Evolutionary conservation across 2,329 filamentous ascomycete species (phyloP).

Genomic region (Penicillium corylophilum): DNA sequence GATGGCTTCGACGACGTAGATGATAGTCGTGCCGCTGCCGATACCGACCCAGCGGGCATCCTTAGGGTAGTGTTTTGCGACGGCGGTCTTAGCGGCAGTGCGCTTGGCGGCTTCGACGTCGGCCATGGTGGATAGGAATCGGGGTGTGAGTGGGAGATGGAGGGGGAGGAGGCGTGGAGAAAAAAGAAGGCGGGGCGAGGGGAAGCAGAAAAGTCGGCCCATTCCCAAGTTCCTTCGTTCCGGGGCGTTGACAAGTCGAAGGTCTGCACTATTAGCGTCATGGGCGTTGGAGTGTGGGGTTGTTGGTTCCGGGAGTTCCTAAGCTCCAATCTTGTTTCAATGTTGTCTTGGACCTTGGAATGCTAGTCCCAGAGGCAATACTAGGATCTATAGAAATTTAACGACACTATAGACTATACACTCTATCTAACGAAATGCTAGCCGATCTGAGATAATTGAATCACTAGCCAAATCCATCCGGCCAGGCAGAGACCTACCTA

Average conservation of each 20-base stretch:
- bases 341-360: neutral
- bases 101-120: constrained; percentile 59
- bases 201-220: constrained; percentile 3
- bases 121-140: constrained; percentile 30
- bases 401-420: neutral
- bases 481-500: neutral
- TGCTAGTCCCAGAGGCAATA: neutral
- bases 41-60: constrained; percentile 61
- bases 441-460: neutral
- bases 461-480: neutral
- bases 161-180: constrained; percentile 1
- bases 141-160: neutral
- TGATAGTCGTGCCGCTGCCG: constrained; percentile 64
- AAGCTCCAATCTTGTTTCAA: neutral
- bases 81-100: constrained; percentile 58
- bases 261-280: constrained; percentile 12
- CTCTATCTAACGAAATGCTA: neutral
- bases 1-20: constrained; percentile 68
- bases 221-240: neutral
- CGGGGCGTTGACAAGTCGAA: neutral
- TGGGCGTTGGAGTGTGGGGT: constrained; percentile 6
- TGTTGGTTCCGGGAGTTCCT: neutral
- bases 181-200: constrained; percentile 2
- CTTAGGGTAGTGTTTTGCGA: constrained; percentile 60
- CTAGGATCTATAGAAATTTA: neutral